phyloP scores from a whole-genome alignment of 139 green algal genomes.

The Chlamydomonas applanata region DNA sequence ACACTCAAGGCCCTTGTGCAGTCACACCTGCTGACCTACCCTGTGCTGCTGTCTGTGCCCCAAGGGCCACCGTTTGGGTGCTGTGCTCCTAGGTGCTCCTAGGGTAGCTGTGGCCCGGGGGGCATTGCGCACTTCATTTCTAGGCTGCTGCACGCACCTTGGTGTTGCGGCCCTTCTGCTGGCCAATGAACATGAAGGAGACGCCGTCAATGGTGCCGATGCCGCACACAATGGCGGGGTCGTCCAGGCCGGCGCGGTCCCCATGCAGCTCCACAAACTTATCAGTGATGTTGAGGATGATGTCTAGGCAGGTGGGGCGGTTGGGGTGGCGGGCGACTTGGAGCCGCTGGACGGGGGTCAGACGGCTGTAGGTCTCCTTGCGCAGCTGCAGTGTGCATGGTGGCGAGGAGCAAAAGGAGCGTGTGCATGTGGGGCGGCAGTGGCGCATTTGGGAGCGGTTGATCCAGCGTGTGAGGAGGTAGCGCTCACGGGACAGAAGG shows the following conservation, averaged over 20 bases:
- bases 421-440: background rate
- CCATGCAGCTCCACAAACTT: constrained; percentile 97
- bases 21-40: too few relatives aligned
- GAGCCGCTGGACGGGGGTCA: constrained; percentile 90
- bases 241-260: constrained; percentile 87
- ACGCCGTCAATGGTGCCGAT: constrained; percentile 89
- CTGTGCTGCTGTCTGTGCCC: too few relatives aligned
- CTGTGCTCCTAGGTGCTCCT: too few relatives aligned
- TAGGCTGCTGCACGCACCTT: constrained; percentile 80
- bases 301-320: constrained; percentile 94
- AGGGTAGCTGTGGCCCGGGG: too few relatives aligned
- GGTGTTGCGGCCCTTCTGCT: constrained; percentile 97
- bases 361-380: constrained; percentile 88
- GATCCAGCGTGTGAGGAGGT: too few relatives aligned
- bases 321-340: constrained; percentile 95
- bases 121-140: too few relatives aligned
- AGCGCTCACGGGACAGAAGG: too few relatives aligned
- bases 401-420: background rate
- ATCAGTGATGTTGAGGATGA: constrained; percentile 96
- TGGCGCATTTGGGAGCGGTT: too few relatives aligned
- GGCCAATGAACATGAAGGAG: constrained; percentile 96
- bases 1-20: too few relatives aligned
- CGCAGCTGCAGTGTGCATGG: constrained; percentile 67
- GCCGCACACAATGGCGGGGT: constrained; percentile 93
- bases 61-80: too few relatives aligned